These are phyloP conservation scores for Syzygium syzygioides DNA, from an alignment of 441 rosid species.

Conservation along the genomic window DNA sequence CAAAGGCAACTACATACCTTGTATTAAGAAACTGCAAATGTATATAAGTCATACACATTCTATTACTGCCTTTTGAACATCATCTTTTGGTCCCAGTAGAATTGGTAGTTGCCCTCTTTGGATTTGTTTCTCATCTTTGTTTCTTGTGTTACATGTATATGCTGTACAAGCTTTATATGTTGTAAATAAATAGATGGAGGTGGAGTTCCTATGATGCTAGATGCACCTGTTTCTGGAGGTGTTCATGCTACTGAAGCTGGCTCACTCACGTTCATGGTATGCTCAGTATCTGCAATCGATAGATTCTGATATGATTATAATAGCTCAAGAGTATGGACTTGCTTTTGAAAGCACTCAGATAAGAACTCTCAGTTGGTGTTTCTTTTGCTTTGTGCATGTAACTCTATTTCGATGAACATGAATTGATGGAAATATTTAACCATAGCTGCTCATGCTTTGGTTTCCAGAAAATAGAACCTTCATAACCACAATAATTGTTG, in stretches of 20 bases:
- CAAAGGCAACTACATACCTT: not conserved
- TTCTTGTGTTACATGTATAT: not conserved
- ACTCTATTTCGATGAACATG: not conserved
- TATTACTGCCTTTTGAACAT: not conserved
- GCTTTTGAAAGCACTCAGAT: not conserved
- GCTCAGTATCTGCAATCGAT: not conserved
- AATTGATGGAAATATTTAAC: not conserved
- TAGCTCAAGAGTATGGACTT: not conserved
- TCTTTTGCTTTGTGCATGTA: not conserved
- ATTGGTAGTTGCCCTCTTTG: not conserved
- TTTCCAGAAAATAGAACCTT: not conserved
- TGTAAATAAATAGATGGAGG: conserved; percentile 41
- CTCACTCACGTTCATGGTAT: conserved; percentile 81
- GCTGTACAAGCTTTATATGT: not conserved
- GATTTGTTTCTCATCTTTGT: not conserved
- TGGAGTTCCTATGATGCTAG: conserved; percentile 67
- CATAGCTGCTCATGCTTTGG: not conserved
- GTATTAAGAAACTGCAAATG: not conserved
- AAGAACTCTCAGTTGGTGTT: not conserved
- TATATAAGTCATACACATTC: not conserved
- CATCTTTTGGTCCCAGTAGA: not conserved
- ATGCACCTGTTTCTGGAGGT: conserved; percentile 98
- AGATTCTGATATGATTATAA: not conserved
- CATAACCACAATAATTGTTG: not conserved
- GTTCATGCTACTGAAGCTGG: conserved; percentile 85